Base-by-base conservation (phyloP, 1,139 yeast species). In the Spencermartinsiella ligniputridi region DNA sequence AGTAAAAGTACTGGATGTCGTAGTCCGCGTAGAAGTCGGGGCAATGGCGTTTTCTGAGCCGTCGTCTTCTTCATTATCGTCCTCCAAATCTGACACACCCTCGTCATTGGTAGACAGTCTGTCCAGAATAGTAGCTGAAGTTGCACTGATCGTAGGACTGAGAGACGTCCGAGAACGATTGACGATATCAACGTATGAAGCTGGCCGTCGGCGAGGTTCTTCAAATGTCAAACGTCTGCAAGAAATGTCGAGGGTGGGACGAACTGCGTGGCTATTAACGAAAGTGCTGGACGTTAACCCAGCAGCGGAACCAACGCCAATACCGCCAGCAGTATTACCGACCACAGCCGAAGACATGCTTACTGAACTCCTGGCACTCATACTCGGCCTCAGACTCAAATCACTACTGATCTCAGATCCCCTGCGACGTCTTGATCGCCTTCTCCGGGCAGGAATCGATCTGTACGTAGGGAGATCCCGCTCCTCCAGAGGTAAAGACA, bases 401-500 rank as follows among this genome's bases (percentile, higher is more conserved):
- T 46, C 47, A 27, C 39, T 41, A 30, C 21, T 43, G 43, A 32
- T 45, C 49, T 34, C 43, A 44, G 30, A 43, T 38, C 37, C 40
- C 35, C 49, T 21, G 22, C 20, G 21, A 11, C 39, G 35, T 18
- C 51, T n/a, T 3, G 41, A 24, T 21, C 46, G 53, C 17, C 62
- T 51, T 2, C 57, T 45, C 21, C 67, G 52, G 21, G 66, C 52
- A 3, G 69, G 69, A 22, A 65, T 55, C 16, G 67, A 54, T 21
- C 66, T 54, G 43, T 52, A 53, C 38, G 58, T 62, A 20, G 71
- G 69, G 24, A 64, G 47, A 22, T 54, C 54, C 17, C 73, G 61
- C 39, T 68, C 68, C 38, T 70, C 74, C 12, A 69, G 50, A 1
- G 74, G 72, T 35, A 69, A 55, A 1, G 74, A 62, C 27, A 70